Evolutionary conservation across 202 grass and related monocot genomes (phyloP).

Genomic region (Saccharum hybrid): DNA sequence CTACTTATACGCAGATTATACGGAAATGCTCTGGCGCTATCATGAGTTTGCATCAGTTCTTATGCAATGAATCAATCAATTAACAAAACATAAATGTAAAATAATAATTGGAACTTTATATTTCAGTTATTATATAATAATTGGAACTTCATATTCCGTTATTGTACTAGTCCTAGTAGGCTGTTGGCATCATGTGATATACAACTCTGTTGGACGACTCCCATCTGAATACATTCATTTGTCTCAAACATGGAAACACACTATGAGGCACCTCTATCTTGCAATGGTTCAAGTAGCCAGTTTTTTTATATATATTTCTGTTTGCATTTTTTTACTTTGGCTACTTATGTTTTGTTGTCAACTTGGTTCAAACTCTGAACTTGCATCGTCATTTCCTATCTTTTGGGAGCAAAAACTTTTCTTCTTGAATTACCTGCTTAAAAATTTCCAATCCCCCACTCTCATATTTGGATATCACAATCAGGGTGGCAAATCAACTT

Average conservation of each 20-base stretch:
- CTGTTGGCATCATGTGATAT: not conserved
- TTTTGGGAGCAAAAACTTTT: slow-evolving; percentile 27
- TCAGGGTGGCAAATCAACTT: slow-evolving; percentile 70
- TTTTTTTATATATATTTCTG: not conserved
- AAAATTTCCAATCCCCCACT: not conserved
- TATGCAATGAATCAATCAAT: slow-evolving; percentile 23
- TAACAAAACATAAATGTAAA: slow-evolving; percentile 7
- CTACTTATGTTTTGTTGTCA: slow-evolving; percentile 25
- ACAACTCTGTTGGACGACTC: not conserved
- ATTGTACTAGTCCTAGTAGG: slow-evolving; percentile 12
- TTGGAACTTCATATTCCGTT: not conserved
- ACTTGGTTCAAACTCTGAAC: slow-evolving; percentile 27
- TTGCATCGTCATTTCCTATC: not conserved
- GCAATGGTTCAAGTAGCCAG: slow-evolving; percentile 7
- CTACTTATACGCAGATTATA: slow-evolving; percentile 11
- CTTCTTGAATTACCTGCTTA: slow-evolving; percentile 24
- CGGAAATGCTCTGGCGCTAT: not conserved
- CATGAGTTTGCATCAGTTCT: slow-evolving; percentile 20
- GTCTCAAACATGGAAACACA: slow-evolving; percentile 5
- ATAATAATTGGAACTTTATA: not conserved
- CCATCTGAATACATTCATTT: not conserved
- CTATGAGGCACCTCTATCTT: not conserved
- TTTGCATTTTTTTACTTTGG: not conserved
- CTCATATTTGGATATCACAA: slow-evolving; percentile 28
- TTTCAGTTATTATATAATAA: not conserved